Evolutionary conservation across 108 stramenopile genomes (phyloP), one percentile per base, ranked within the genome.

Genomic region (Cyclostephanos tholiformis): DNA sequence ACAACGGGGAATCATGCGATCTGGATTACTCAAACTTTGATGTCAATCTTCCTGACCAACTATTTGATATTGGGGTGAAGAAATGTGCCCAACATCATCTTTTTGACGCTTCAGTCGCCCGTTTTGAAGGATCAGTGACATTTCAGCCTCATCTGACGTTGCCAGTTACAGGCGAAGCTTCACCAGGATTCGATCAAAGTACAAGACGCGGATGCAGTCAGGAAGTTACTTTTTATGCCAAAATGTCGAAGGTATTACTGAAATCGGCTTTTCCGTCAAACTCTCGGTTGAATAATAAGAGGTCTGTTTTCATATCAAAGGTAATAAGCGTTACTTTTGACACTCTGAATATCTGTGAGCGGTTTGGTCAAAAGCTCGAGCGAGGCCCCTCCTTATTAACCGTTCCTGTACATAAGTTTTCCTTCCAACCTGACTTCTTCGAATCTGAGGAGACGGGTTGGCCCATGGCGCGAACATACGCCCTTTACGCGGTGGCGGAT

Each of bases 61-160:
- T 75, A 20, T 75, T 82, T 51, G 59, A 65, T 55, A 55, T 53
- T 19, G 70, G 62, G 41, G 55, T 69, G n/a, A 56, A 55, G 4
- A 51, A 39, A 11, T 43, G 36, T 52, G 60, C 48, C 32, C 49
- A 41, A 12, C 29, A 30, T 9, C 72, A 64, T 50, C 29, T 82
- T 27, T 25, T 75, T 12, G 67, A 82, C 53, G 52, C 51, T 12
- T 53, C 46, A 26, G 49, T 71, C 44, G 60, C 38, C 27, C 46
- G 48, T 19, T 14, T 56, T 27, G 81, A 82, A 59, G 70, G 41
- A 7, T 82, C 75, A 13, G 81, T 76, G 58, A 75, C 81, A 55
- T 75, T 75, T 67, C 67, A 32, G 65, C 75, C 81, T 39, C 81
- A 82, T 67, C 4, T 51, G 0, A 59, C 74, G 23, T 65, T 82